A percentile compares a stretch with the other conserved stretches of the same genome.
phyloP scores from a whole-genome alignment of 23 red algal genomes.

The Gracilaria caudata region DNA sequence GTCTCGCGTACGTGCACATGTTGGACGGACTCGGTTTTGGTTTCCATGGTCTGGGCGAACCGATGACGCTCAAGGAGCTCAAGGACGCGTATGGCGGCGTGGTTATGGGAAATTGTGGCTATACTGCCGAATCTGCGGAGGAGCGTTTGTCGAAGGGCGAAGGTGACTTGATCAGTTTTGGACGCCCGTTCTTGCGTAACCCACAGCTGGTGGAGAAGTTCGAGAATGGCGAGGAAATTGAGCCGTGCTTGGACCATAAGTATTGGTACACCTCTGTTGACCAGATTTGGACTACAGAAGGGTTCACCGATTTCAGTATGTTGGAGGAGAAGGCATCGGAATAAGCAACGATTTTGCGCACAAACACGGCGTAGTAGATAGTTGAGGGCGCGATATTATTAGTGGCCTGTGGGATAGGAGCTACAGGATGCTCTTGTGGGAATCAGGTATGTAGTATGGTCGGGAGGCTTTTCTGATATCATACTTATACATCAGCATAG shows the following conservation, averaged over 20 bases:
- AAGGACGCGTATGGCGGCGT: slow-evolving; percentile 46
- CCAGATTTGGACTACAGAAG: slow-evolving; percentile 32
- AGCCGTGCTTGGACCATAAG: neutral
- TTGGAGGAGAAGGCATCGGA: slow-evolving; percentile 44
- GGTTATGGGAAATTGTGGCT: slow-evolving; percentile 64
- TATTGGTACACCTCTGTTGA: slow-evolving; percentile 55
- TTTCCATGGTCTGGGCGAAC: slow-evolving; percentile 33
- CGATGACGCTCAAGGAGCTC: slow-evolving; percentile 41
- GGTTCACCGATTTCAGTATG: slow-evolving; percentile 65
- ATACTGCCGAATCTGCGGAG: slow-evolving; percentile 61
- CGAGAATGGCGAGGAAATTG: slow-evolving; percentile 25
- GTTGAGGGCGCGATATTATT: no score
- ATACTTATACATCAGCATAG: no score
- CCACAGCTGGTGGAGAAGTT: slow-evolving; percentile 71
- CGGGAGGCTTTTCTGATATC: no score
- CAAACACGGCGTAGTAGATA: no score
- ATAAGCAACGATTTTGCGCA: no score
- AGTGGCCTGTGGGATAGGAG: no score
- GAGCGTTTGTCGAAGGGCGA: slow-evolving; percentile 15
- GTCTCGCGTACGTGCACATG: slow-evolving; percentile 72
- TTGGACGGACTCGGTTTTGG: slow-evolving; percentile 70
- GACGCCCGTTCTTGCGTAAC: slow-evolving; percentile 60
- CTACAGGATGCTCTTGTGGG: no score
- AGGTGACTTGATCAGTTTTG: slow-evolving; percentile 68
- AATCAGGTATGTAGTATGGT: no score